phyloP scores from a whole-genome alignment of 116 monocot species.

The Posidonia oceanica region DNA sequence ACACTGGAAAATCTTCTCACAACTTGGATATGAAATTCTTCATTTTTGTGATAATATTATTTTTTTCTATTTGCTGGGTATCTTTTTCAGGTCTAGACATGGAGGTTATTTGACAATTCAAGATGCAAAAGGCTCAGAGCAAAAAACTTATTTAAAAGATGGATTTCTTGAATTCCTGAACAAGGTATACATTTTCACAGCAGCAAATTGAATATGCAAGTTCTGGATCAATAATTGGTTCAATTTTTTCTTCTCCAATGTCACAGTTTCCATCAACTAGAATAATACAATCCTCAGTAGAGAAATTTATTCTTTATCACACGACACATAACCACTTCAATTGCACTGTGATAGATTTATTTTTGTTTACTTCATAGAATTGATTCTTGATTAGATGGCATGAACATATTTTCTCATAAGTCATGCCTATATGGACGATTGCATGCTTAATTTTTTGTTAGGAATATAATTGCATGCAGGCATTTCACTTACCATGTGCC shows the following conservation, averaged over 20 bases:
- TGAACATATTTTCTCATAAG: too few relatives aligned
- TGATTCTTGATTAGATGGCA: too few relatives aligned
- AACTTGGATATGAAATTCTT: not conserved
- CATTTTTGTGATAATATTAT: not conserved
- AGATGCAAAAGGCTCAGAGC: slow-evolving; percentile 36
- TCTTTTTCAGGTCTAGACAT: slow-evolving; percentile 10
- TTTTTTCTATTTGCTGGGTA: not conserved
- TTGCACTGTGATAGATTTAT: not conserved
- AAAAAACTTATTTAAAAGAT: slow-evolving; percentile 42
- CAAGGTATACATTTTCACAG: slow-evolving; percentile 35
- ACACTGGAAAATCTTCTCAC: too few relatives aligned
- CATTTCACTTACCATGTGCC: not conserved
- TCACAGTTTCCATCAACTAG: too few relatives aligned
- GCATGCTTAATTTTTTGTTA: not conserved
- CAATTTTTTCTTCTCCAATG: too few relatives aligned
- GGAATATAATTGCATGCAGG: not conserved
- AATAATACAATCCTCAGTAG: too few relatives aligned
- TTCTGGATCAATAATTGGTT: too few relatives aligned
- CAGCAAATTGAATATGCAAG: too few relatives aligned
- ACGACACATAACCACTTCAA: not conserved
- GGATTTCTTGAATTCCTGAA: slow-evolving; percentile 76
- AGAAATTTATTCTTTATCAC: too few relatives aligned
- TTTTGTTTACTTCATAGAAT: not conserved
- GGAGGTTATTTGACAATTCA: slow-evolving; percentile 68
- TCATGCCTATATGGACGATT: not conserved